phyloP scores from a whole-genome alignment of 2,329 filamentous ascomycete species.

The Esteya vermicola region DNA sequence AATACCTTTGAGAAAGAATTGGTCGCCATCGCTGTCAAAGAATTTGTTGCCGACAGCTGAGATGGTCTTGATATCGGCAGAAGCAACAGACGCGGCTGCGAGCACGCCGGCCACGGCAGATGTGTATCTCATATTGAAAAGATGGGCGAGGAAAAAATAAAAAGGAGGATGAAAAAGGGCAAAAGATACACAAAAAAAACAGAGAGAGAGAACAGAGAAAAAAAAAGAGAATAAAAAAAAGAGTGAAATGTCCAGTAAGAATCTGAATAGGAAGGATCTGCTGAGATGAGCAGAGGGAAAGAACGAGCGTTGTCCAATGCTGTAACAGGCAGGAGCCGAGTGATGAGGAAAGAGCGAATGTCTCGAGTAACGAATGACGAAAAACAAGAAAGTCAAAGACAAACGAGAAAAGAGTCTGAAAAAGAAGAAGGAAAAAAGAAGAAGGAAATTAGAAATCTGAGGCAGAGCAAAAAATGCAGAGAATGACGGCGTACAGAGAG shows the following conservation, averaged over 20 bases:
- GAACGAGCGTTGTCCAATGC: neutral
- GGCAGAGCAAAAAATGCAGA: too few relatives aligned
- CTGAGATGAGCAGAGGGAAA: neutral
- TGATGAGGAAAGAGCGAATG: neutral
- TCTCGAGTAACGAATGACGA: neutral
- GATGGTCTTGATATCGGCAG: constrained; percentile 27
- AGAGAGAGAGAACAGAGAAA: neutral
- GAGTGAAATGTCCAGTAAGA: too few relatives aligned
- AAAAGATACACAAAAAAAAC: too few relatives aligned
- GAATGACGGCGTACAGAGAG: too few relatives aligned
- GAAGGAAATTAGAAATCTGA: too few relatives aligned
- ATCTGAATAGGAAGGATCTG: too few relatives aligned
- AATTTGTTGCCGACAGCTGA: constrained; percentile 63
- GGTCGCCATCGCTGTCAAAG: constrained; percentile 65
- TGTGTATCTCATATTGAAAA: constrained; percentile 23
- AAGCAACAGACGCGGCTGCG: constrained; percentile 10
- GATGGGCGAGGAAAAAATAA: neutral
- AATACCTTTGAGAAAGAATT: constrained; percentile 73
- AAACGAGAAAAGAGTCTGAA: neutral
- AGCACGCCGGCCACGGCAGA: constrained; percentile 18
- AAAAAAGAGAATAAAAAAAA: neutral
- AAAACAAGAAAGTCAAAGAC: neutral
- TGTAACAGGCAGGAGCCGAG: neutral
- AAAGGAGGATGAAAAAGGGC: neutral
- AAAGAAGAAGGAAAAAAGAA: neutral